These are phyloP conservation scores for Guillardia theta DNA, from an alignment of 78 protist species.

Conservation along the genomic window DNA sequence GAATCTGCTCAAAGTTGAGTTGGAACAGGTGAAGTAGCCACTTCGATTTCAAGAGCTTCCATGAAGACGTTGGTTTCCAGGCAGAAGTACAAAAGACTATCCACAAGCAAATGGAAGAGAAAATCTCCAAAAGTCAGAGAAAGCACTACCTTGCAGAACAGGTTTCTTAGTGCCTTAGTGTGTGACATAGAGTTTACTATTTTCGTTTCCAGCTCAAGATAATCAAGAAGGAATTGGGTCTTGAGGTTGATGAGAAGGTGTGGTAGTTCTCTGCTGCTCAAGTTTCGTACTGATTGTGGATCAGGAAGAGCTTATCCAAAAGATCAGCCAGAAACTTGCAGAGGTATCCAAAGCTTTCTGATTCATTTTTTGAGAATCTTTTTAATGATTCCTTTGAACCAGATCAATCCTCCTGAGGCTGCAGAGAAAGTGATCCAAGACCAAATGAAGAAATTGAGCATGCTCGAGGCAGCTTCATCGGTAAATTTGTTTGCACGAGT, in stretches of 20 bases:
- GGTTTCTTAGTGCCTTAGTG: neutral
- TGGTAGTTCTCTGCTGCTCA: neutral
- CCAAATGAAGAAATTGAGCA: conserved; percentile 57
- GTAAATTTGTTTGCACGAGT: neutral
- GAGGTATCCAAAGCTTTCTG: too few species aligned
- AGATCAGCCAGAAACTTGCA: too few species aligned
- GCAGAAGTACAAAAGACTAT: neutral
- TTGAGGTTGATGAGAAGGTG: conserved; percentile 81
- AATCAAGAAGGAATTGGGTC: conserved; percentile 78
- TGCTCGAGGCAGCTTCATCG: conserved; percentile 49
- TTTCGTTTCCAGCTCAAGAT: conserved; percentile 50
- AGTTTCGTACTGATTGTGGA: neutral
- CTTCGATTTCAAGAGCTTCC: too few species aligned
- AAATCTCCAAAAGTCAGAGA: conserved; percentile 51
- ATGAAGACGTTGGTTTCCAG: too few species aligned
- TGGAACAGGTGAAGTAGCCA: too few species aligned
- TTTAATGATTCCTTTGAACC: too few species aligned
- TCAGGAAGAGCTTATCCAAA: too few species aligned
- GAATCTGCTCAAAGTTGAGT: conserved; percentile 38
- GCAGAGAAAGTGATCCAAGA: conserved; percentile 58
- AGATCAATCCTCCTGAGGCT: neutral
- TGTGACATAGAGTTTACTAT: too few species aligned
- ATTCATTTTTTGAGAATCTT: too few species aligned
- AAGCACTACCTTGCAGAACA: conserved; percentile 66
- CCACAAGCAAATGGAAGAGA: conserved; percentile 52